A percentile compares a stretch with the other conserved stretches of the same genome.
Evolutionary conservation across 768 basidiomycete species (phyloP).

Genomic region (Cubamyces sp.): DNA sequence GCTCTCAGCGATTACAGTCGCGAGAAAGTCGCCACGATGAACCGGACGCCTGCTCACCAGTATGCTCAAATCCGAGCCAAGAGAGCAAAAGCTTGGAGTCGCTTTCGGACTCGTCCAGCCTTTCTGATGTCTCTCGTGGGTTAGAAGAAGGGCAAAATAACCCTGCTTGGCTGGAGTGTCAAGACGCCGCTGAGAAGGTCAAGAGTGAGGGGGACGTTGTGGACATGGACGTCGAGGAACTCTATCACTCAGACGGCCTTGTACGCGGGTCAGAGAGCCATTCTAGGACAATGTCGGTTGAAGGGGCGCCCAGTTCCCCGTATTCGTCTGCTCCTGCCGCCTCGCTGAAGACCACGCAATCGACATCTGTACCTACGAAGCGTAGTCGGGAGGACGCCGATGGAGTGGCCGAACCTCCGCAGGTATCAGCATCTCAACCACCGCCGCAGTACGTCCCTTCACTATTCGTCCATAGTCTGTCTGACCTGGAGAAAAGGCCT

Average conservation of each 20-base stretch:
- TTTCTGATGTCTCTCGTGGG: constrained; percentile 1
- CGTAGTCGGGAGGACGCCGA: neutral
- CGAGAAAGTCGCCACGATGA: too few species aligned
- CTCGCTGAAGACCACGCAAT: neutral
- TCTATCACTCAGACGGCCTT: too few species aligned
- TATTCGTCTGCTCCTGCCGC: too few species aligned
- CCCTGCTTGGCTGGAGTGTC: too few species aligned
- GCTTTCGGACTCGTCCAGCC: neutral
- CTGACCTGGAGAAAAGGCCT: too few species aligned
- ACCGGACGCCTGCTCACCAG: neutral
- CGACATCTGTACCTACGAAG: neutral
- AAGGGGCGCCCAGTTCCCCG: neutral
- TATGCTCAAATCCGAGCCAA: neutral
- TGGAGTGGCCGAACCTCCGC: neutral
- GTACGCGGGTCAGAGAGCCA: too few species aligned
- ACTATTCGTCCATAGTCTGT: too few species aligned
- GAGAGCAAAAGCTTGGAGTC: neutral
- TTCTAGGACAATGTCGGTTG: neutral
- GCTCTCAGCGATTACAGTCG: too few species aligned
- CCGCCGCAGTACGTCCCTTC: neutral
- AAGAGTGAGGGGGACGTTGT: too few species aligned
- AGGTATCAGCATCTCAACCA: constrained; percentile 5
- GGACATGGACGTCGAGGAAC: too few species aligned
- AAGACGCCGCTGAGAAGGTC: too few species aligned
- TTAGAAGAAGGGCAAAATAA: neutral